phyloP scores from a whole-genome alignment of 2,329 filamentous ascomycete species.

The Ceratocystis cacaofunesta region DNA sequence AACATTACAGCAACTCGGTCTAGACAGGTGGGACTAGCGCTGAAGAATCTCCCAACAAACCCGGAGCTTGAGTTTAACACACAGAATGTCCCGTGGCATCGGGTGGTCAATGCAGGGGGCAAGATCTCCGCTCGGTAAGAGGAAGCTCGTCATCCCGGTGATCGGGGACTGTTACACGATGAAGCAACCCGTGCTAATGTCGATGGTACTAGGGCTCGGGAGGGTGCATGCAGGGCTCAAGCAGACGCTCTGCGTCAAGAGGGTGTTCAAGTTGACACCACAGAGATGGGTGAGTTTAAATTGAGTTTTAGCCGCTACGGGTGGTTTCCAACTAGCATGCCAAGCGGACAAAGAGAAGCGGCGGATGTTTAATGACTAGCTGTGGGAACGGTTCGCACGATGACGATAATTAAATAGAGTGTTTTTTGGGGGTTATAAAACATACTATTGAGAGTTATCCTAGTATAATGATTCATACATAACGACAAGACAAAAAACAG shows the following conservation, averaged over 20 bases:
- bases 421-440: neutral
- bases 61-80: slow-evolving; percentile 46
- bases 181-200: neutral
- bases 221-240: slow-evolving; percentile 35
- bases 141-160: neutral
- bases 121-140: slow-evolving; percentile 65
- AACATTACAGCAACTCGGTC: slow-evolving; percentile 45
- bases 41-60: slow-evolving; percentile 64
- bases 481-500: neutral
- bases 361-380: neutral
- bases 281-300: slow-evolving; percentile 35
- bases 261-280: slow-evolving; percentile 35
- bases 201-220: slow-evolving; percentile 29
- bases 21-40: slow-evolving; percentile 75
- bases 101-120: slow-evolving; percentile 79
- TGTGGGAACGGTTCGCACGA: neutral
- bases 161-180: too few relatives aligned
- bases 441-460: neutral
- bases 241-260: slow-evolving; percentile 36
- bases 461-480: neutral
- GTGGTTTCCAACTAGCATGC: slow-evolving; percentile 38
- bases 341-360: neutral
- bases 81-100: slow-evolving; percentile 81
- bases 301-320: slow-evolving; percentile 38
- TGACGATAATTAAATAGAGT: neutral